Conservation (phyloP, 345 rosid genomes). For the Eucalyptus cloeziana region DNA sequence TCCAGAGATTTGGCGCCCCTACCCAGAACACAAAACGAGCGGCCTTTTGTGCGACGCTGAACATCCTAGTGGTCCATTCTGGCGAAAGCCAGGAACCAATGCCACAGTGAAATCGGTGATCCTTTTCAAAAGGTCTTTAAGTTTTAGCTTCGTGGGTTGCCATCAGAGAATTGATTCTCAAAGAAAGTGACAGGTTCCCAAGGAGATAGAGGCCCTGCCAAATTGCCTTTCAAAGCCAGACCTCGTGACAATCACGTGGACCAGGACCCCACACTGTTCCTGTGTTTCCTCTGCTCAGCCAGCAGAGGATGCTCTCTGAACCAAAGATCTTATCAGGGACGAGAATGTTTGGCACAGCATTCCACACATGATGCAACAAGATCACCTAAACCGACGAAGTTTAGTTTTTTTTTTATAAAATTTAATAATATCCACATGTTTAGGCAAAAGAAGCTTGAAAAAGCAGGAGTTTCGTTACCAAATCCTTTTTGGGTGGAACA, state of each 20-base stretch:
- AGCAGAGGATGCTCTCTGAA: not conserved
- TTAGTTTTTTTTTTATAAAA: not conserved
- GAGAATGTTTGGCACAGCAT: not conserved
- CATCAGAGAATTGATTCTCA: not conserved
- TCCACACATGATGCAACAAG: not conserved
- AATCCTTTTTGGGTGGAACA: not conserved
- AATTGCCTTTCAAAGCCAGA: conserved; percentile 2
- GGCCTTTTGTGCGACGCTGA: not conserved
- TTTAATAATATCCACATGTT: not conserved
- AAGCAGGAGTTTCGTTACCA: not conserved
- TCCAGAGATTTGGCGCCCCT: not conserved
- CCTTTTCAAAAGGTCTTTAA: not conserved
- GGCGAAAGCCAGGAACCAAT: not conserved
- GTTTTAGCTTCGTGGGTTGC: not conserved
- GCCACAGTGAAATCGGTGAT: not conserved
- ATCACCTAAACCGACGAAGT: not conserved
- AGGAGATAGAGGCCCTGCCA: not conserved
- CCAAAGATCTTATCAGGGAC: not conserved
- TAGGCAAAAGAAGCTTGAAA: not conserved
- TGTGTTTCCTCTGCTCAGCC: not conserved
- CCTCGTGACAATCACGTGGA: conserved; percentile 31
- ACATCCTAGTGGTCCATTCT: not conserved
- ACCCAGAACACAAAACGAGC: not conserved
- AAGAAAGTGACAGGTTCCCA: not conserved
- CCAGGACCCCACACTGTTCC: conserved; percentile 22